phyloP scores from a whole-genome alignment of 1,139 yeast genomes.

The Saccharomyces hybrid region DNA sequence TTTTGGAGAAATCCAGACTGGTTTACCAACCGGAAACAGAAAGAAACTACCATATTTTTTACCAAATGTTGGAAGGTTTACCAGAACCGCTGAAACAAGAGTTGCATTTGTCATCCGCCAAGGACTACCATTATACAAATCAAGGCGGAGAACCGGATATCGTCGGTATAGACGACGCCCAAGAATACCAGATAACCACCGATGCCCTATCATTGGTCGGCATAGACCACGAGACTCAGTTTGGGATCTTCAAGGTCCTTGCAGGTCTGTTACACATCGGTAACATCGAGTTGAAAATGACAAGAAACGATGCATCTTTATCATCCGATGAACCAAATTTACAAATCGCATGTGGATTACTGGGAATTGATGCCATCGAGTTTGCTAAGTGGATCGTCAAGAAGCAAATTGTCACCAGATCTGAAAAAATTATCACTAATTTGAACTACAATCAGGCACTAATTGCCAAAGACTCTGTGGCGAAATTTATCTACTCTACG shows the following conservation, averaged over 20 bases:
- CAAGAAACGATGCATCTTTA: constrained; percentile 76
- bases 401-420: constrained; percentile 87
- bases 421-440: constrained; percentile 83
- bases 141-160: constrained; percentile 80
- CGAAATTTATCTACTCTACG: constrained; percentile 87
- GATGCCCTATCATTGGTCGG: constrained; percentile 79
- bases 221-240: constrained; percentile 51
- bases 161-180: constrained; percentile 72
- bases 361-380: constrained; percentile 65
- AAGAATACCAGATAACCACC: constrained; percentile 66
- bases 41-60: constrained; percentile 91
- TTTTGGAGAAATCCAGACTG: constrained; percentile 86
- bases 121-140: constrained; percentile 72
- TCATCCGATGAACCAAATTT: constrained; percentile 81
- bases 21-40: constrained; percentile 87
- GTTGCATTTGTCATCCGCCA: constrained; percentile 56
- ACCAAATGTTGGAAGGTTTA: constrained; percentile 81
- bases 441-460: constrained; percentile 77
- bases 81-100: constrained; percentile 48
- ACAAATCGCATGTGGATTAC: constrained; percentile 72
- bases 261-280: constrained; percentile 92
- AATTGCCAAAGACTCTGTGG: constrained; percentile 92
- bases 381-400: constrained; percentile 92
- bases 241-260: constrained; percentile 64
- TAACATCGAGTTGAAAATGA: constrained; percentile 79